Percentiles rank a stretch among this genome's conserved stretches.
These are phyloP conservation scores for Eimeria praecox DNA, from an alignment of 169 alveolate genomes.

Conservation along the genomic window DNA sequence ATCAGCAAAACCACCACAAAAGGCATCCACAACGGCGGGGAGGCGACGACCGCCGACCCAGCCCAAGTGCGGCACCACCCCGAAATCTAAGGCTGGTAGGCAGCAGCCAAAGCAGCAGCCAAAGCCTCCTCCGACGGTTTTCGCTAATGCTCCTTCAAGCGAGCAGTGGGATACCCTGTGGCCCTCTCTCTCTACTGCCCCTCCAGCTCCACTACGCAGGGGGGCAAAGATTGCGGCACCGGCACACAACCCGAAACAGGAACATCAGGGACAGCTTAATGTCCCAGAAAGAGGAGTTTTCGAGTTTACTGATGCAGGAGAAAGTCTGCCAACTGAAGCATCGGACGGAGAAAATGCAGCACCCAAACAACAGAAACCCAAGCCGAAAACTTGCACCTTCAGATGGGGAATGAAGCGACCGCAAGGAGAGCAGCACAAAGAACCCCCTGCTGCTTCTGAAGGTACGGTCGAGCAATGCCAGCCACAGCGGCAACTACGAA, in stretches of 20 bases:
- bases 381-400: background rate
- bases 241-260: background rate
- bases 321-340: background rate
- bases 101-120: background rate
- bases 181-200: background rate
- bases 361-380: background rate
- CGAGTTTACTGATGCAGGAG: background rate
- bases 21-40: background rate
- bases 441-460: background rate
- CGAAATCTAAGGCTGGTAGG: background rate
- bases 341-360: background rate
- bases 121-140: slow-evolving; percentile 44
- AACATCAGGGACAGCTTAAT: background rate
- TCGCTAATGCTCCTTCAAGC: slow-evolving; percentile 38
- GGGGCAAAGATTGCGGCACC: background rate
- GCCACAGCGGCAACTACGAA: background rate
- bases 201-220: background rate
- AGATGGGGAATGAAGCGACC: background rate
- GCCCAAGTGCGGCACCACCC: background rate
- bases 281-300: background rate
- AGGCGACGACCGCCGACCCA: background rate
- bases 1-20: background rate
- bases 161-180: slow-evolving; percentile 45
- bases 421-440: background rate
- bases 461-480: background rate